phyloP scores from a whole-genome alignment of 1,139 yeast genomes.

The Magnusiomyces tetraspermus region DNA sequence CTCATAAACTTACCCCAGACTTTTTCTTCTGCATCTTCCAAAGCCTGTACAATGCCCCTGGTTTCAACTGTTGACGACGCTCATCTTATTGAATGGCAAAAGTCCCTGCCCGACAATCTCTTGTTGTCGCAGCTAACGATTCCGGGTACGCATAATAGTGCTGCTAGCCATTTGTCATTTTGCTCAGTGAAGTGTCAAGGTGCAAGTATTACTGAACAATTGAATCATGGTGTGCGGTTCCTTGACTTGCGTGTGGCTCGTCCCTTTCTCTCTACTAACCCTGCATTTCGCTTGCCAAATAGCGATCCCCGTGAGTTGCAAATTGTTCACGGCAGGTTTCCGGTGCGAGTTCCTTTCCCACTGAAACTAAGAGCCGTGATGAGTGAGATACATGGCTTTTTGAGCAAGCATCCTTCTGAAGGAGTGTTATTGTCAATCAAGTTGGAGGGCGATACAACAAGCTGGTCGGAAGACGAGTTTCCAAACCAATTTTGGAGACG shows the following conservation, averaged over 20 bases:
- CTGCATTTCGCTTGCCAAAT: no score
- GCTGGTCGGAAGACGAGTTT: conserved; percentile 60
- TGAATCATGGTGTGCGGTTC: conserved; percentile 64
- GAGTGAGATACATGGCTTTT: conserved; percentile 51
- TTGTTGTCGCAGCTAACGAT: conserved; percentile 47
- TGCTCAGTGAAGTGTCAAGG: conserved; percentile 79
- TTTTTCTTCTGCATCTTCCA: not conserved
- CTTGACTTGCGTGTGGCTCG: conserved; percentile 60
- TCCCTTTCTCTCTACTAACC: conserved; percentile 24
- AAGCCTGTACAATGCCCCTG: conserved; percentile 12
- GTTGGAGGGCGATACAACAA: conserved; percentile 50
- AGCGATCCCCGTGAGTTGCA: conserved; percentile 45
- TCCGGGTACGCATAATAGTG: conserved; percentile 68
- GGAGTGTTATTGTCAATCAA: conserved; percentile 60
- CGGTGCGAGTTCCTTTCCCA: conserved; percentile 57
- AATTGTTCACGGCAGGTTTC: conserved; percentile 69
- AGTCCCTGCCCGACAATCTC: conserved; percentile 44
- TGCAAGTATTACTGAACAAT: conserved; percentile 48
- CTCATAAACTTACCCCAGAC: not conserved
- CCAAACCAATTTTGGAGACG: conserved; percentile 54
- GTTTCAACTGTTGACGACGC: conserved; percentile 8
- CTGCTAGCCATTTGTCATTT: conserved; percentile 64
- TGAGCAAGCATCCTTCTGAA: conserved; percentile 47
- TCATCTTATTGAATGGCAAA: conserved; percentile 41
- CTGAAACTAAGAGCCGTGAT: conserved; percentile 41